Evolutionary conservation across 2,329 filamentous ascomycete species (phyloP).

Genomic region (Ophiocordyceps camponoti-rufipedis): DNA sequence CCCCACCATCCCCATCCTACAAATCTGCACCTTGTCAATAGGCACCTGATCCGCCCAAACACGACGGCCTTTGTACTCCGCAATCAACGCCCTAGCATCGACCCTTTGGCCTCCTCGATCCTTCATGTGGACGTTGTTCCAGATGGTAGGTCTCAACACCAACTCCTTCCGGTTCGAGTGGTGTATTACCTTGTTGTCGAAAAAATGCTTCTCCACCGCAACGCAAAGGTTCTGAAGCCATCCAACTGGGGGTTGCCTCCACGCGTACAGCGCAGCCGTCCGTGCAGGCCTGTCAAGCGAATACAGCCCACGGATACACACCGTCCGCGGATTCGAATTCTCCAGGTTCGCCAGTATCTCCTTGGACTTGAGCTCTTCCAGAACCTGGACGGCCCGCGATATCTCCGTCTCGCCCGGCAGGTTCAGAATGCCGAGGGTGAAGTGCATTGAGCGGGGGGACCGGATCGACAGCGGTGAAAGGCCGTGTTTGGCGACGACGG

Average conservation of each 20-base stretch:
- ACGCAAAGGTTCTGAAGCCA: too few relatives aligned
- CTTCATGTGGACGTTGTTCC: too few relatives aligned
- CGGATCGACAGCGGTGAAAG: slow-evolving; percentile 52
- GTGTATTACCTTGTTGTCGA: too few relatives aligned
- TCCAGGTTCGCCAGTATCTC: slow-evolving; percentile 4
- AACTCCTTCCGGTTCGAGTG: too few relatives aligned
- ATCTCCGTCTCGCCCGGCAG: slow-evolving; percentile 31
- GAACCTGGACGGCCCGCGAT: slow-evolving; percentile 20
- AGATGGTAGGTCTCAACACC: too few relatives aligned
- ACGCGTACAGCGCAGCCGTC: too few relatives aligned
- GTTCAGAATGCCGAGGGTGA: slow-evolving; percentile 77
- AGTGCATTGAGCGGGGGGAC: slow-evolving; percentile 63
- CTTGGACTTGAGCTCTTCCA: slow-evolving; percentile 11
- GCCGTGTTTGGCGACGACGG: slow-evolving; percentile 31
- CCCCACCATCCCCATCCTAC: slow-evolving; percentile 71
- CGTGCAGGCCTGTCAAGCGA: too few relatives aligned
- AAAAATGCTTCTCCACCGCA: too few relatives aligned
- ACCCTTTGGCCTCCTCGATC: slow-evolving; percentile 31
- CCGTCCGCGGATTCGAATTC: neutral
- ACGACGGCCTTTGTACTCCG: slow-evolving; percentile 43
- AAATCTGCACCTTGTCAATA: slow-evolving; percentile 59
- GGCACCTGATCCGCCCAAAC: slow-evolving; percentile 52
- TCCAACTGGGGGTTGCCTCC: too few relatives aligned
- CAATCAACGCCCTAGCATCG: slow-evolving; percentile 37
- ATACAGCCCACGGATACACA: slow-evolving; percentile 35